Conservation (phyloP, 331 rosid species). For the Saraca asoca region DNA sequence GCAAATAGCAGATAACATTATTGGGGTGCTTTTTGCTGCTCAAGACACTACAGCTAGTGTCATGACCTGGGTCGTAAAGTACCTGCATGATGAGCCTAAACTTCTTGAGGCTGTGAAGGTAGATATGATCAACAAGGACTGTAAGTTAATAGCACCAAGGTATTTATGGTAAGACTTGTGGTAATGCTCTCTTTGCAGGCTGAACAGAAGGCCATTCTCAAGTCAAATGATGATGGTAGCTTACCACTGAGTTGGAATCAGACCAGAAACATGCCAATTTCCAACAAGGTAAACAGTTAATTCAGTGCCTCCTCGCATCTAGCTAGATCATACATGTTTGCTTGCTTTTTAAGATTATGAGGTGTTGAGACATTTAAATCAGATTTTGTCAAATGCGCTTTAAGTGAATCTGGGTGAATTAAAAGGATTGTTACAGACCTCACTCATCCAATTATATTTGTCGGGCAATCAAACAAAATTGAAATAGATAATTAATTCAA, state of each 20-base stretch:
- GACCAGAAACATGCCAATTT: slow-evolving; percentile 69
- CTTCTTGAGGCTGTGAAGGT: slow-evolving; percentile 84
- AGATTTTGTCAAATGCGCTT: too few species aligned
- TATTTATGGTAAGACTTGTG: slow-evolving; percentile 14
- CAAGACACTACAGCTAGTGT: slow-evolving; percentile 93
- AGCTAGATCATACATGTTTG: not conserved
- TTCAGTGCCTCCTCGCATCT: slow-evolving; percentile 13
- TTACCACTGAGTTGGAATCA: slow-evolving; percentile 68
- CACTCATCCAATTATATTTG: not conserved
- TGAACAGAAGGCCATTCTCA: slow-evolving; percentile 63
- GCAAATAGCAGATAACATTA: slow-evolving; percentile 81
- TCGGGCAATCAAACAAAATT: not conserved
- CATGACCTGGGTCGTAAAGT: slow-evolving; percentile 85
- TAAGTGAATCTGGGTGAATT: not conserved
- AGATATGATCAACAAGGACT: slow-evolving; percentile 1
- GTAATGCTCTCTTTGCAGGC: slow-evolving; percentile 49
- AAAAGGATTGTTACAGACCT: not conserved
- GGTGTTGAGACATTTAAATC: too few species aligned
- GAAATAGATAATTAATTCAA: not conserved
- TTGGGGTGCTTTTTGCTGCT: slow-evolving; percentile 95
- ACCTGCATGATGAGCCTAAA: slow-evolving; percentile 75
- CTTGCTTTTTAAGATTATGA: not conserved
- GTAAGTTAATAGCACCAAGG: too few species aligned
- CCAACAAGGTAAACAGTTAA: slow-evolving; percentile 60
- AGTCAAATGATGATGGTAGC: slow-evolving; percentile 50